phyloP scores from a whole-genome alignment of 1,284 basidiomycete genomes.

The Thecaphora thlaspeos region DNA sequence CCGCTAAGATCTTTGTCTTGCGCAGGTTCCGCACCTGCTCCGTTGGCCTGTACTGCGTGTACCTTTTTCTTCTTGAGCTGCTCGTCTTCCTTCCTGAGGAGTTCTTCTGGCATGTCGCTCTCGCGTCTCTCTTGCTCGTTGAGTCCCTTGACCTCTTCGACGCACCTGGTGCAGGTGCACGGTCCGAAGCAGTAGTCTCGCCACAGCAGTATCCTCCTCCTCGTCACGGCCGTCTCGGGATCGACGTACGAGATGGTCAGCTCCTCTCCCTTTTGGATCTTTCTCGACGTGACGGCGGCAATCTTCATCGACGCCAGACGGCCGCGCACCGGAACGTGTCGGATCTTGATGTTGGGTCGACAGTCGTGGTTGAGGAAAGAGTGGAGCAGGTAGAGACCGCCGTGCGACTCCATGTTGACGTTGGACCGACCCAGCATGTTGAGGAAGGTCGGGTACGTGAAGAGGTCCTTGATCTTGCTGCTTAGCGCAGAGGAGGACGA shows the following conservation, averaged over 20 bases:
- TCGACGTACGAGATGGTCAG: conserved; percentile 74
- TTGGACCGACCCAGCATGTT: conserved; percentile 76
- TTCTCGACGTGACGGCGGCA: conserved; percentile 67
- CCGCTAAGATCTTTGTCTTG: conserved; percentile 7
- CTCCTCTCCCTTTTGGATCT: conserved; percentile 73
- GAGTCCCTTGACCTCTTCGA: conserved; percentile 66
- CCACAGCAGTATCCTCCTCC: conserved; percentile 66
- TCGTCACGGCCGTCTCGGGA: conserved; percentile 64
- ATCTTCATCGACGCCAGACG: conserved; percentile 66
- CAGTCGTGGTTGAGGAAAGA: conserved; percentile 84
- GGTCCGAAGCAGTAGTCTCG: conserved; percentile 52
- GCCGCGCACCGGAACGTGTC: conserved; percentile 67
- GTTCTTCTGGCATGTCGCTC: conserved; percentile 58
- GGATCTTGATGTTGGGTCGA: conserved; percentile 72
- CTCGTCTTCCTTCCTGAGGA: conserved; percentile 65
- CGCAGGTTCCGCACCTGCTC: conserved; percentile 2
- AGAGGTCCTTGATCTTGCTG: conserved; percentile 66
- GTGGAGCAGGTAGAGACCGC: conserved; percentile 80
- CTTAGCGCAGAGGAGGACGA: conserved; percentile 62
- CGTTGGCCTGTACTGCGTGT: conserved; percentile 5
- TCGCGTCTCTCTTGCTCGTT: conserved; percentile 55
- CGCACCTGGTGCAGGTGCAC: conserved; percentile 67
- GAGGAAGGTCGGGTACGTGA: conserved; percentile 73
- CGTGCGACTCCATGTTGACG: conserved; percentile 81
- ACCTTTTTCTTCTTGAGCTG: conserved; percentile 4